phyloP scores from a whole-genome alignment of 1,139 yeast species.

The Blastobotrys indianensis region DNA sequence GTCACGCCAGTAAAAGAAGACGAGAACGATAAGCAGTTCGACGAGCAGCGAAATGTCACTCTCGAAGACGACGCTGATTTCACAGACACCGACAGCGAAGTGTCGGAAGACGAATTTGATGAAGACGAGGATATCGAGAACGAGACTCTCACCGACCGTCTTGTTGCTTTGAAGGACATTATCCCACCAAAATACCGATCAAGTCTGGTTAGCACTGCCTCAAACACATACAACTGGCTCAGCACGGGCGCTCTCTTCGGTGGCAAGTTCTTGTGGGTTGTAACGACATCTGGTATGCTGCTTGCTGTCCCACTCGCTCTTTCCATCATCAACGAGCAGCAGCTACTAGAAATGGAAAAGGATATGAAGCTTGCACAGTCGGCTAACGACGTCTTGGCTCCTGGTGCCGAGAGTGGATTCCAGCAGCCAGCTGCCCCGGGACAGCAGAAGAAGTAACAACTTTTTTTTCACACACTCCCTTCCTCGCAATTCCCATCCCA shows the following conservation, averaged over 20 bases:
- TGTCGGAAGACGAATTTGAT: conserved; percentile 49
- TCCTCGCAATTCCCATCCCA: too few relatives aligned
- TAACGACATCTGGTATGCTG: conserved; percentile 77
- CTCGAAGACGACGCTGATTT: conserved; percentile 31
- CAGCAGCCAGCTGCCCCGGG: conserved; percentile 30
- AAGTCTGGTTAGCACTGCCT: conserved; percentile 32
- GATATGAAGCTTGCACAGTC: conserved; percentile 83
- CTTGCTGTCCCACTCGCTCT: conserved; percentile 90
- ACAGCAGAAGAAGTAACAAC: not conserved
- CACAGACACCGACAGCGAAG: conserved; percentile 32
- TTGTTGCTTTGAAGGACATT: conserved; percentile 85
- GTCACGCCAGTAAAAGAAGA: conserved; percentile 57
- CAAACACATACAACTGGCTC: conserved; percentile 29
- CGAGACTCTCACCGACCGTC: conserved; percentile 82
- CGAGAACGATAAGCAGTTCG: conserved; percentile 33
- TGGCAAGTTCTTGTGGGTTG: conserved; percentile 77
- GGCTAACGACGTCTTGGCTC: conserved; percentile 76
- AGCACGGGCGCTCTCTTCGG: conserved; percentile 47
- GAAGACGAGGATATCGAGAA: conserved; percentile 72
- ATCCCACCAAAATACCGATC: conserved; percentile 83
- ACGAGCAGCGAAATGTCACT: conserved; percentile 37
- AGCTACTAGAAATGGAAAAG: conserved; percentile 89
- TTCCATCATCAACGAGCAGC: conserved; percentile 87
- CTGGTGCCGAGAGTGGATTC: conserved; percentile 59
- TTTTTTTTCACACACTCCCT: too few relatives aligned